phyloP scores from a whole-genome alignment of 208 protist species.

The Trypanosoma caninum region DNA sequence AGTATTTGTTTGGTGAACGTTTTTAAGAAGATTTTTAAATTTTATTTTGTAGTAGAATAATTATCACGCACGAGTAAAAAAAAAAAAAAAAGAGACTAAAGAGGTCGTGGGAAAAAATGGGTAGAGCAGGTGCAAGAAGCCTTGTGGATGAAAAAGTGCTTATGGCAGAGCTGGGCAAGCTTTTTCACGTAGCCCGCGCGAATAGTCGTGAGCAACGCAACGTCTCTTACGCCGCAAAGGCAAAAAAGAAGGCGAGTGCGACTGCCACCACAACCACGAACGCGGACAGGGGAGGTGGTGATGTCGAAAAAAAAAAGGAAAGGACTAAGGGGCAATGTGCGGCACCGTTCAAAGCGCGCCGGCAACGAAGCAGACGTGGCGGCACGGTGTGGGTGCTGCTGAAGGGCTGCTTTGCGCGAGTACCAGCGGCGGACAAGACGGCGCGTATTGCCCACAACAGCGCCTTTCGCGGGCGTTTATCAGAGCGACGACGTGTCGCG shows the following conservation, averaged over 20 bases:
- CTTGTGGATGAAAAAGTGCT: constrained; percentile 61
- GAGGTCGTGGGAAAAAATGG: constrained; percentile 20
- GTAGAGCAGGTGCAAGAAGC: constrained; percentile 8
- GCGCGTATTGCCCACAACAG: constrained; percentile 3
- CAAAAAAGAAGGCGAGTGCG: background rate
- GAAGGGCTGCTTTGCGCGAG: constrained; percentile 64
- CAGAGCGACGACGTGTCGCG: constrained; percentile 36
- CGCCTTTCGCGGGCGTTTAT: constrained; percentile 31
- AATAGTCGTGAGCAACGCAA: constrained; percentile 44
- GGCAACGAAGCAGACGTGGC: constrained; percentile 33
- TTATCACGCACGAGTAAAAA: constrained; percentile 5
- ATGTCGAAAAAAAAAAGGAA: constrained; percentile 1
- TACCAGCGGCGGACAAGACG: constrained; percentile 27
- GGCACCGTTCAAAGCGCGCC: no score
- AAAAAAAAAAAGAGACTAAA: constrained; percentile 11
- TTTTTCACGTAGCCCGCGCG: constrained; percentile 69
- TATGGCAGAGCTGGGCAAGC: constrained; percentile 47
- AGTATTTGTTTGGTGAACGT: no score
- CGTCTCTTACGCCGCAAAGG: background rate
- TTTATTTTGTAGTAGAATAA: no score
- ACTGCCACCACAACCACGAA: background rate
- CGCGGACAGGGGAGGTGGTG: background rate
- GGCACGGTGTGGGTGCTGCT: constrained; percentile 78
- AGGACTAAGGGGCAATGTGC: constrained; percentile 19
- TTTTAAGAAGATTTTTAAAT: no score